Evolutionary conservation across 2,329 filamentous ascomycete genomes (phyloP).

Genomic region (Kalmusia sp.): DNA sequence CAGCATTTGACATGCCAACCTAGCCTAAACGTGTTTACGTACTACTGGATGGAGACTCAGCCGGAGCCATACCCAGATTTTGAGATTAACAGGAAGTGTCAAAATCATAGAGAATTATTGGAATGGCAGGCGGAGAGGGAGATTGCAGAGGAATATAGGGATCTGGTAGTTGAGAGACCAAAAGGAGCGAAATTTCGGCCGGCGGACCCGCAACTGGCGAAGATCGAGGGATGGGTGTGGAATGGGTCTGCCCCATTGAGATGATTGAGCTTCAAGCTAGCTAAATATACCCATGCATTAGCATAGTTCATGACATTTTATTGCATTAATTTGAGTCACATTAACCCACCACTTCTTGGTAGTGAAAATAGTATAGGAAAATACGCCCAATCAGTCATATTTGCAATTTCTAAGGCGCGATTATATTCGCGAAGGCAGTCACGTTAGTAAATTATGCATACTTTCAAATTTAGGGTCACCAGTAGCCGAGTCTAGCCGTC

Average conservation of each 20-base stretch:
- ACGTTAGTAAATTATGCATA: no score
- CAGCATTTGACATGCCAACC: background rate
- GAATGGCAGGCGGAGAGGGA: background rate
- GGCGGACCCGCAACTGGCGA: background rate
- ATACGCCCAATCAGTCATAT: no score
- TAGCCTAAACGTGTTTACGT: background rate
- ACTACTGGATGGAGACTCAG: background rate
- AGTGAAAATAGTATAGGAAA: no score
- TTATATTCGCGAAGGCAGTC: no score
- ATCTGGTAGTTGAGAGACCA: background rate
- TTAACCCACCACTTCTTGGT: no score
- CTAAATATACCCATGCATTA: no score
- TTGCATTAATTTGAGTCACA: no score
- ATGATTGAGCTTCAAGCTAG: no score
- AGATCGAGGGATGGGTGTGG: background rate
- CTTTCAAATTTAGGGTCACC: no score
- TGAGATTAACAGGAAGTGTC: background rate
- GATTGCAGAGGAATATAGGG: background rate
- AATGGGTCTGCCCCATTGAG: background rate
- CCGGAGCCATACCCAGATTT: background rate
- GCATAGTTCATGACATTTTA: no score
- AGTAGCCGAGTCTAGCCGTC: no score
- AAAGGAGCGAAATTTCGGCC: background rate
- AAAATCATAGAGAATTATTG: background rate
- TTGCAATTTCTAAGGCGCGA: no score